These are phyloP conservation scores for Coemansia sp. DNA, from an alignment of 192 early-diverging fungal species.

Conservation along the genomic window DNA sequence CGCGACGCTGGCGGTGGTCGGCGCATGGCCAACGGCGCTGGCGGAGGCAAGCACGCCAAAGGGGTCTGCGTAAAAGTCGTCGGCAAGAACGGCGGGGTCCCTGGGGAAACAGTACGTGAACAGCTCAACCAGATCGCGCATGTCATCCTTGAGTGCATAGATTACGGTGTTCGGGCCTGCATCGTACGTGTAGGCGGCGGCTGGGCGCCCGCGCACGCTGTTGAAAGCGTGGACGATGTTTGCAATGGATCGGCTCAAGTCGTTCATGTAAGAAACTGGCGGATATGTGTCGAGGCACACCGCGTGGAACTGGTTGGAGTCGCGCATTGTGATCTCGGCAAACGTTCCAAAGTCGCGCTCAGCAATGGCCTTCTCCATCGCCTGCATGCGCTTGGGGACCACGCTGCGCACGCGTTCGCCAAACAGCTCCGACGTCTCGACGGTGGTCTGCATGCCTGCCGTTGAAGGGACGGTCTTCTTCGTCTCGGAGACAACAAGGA, in stretches of 20 bases:
- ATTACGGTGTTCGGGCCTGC: constrained; percentile 99
- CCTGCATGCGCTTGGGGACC: constrained; percentile 89
- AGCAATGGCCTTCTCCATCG: constrained; percentile 85
- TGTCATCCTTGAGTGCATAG: constrained; percentile 79
- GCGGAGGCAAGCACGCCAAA: constrained; percentile 58
- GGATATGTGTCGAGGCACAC: constrained; percentile 98
- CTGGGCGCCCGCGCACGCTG: constrained; percentile 49
- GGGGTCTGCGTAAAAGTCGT: constrained; percentile 61
- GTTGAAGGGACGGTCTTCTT: constrained; percentile 92
- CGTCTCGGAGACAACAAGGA: constrained; percentile 90
- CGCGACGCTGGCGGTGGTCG: constrained; percentile 17
- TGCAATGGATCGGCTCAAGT: constrained; percentile 88
- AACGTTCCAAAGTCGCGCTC: constrained; percentile 85
- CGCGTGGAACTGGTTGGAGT: constrained; percentile 99
- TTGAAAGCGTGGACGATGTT: constrained; percentile 86
- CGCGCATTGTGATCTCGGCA: constrained; percentile 94
- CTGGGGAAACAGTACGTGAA: constrained; percentile 85
- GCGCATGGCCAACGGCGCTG: constrained; percentile 50
- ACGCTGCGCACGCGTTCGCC: constrained; percentile 77
- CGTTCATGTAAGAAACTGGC: constrained; percentile 97
- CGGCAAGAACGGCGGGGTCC: constrained; percentile 21
- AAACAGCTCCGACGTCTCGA: constrained; percentile 87
- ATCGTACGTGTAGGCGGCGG: constrained; percentile 97
- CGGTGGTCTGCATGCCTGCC: constrained; percentile 95
- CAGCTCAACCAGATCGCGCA: constrained; percentile 81